Base-by-base conservation (phyloP, 208 protist genomes). In the Leptomonas seymouri region DNA sequence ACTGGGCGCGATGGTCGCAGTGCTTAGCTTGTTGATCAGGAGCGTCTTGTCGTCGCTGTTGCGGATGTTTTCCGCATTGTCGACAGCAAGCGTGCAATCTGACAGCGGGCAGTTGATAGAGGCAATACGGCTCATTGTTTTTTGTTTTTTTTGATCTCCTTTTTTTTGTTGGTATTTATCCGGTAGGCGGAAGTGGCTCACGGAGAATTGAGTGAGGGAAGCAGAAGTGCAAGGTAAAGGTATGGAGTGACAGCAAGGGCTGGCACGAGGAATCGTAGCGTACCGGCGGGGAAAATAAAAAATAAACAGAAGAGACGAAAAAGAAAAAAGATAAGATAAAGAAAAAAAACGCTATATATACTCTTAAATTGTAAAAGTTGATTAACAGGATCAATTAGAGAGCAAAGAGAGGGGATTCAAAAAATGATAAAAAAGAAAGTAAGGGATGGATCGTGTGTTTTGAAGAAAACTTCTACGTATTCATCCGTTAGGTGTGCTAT, bases 61-160 rank as follows among this genome's bases (percentile, higher is more conserved):
- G 28, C 46, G 60, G 73, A 95, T 95, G 76, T 95, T 95, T 34
- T 90, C 83, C 14, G 76, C 85, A 60, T 95, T 95, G 62, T 88
- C 80, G 66, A 87, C 80, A 14, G 80, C 86, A 9, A 63, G 78
- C 49, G 90, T 95, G 80, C 90, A 95, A 70, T 95, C 90, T 39
- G 76, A 75, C 21, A 95, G 75, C 34, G 87, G 81, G 21, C 67
- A 76, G 9, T 18, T 58, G n/a, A 46, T 27, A 39, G 56, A 7
- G 55, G 59, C 12, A n/a, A 68, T 7, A 4, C 50, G 55, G 56
- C 64, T 76, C 73, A 79, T 84, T 21, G 21, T 56, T 2, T 39
- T 25, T 27, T 42, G 8, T 3, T 58, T 41, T 74, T 15, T 27
- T n/a, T 70, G n/a, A 48, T 48, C 58, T 34, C 39, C 31, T 42